phyloP scores from a whole-genome alignment of 441 rosid genomes.

The Capsella rubella region DNA sequence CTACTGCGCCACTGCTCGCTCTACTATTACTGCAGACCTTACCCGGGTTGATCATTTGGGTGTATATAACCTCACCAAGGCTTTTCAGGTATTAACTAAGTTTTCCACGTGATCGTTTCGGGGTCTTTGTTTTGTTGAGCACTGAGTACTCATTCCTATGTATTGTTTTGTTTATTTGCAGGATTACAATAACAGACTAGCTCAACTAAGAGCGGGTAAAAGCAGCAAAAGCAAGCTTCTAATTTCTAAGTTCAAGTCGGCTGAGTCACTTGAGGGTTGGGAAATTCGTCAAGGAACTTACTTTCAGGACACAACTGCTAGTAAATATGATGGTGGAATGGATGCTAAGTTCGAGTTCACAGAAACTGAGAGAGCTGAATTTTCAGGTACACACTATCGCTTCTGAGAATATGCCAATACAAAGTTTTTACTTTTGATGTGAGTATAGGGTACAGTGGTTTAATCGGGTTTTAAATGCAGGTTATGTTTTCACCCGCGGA shows the following conservation, averaged over 20 bases:
- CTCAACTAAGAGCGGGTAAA: conserved; percentile 88
- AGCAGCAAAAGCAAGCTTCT: conserved; percentile 98
- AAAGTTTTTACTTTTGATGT: neutral
- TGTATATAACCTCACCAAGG: conserved; percentile 89
- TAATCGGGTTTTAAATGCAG: conserved; percentile 47
- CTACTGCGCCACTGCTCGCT: conserved; percentile 95
- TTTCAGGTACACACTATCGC: conserved; percentile 63
- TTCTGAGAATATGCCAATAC: neutral
- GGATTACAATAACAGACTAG: conserved; percentile 88
- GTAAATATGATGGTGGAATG: conserved; percentile 93
- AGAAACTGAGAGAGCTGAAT: conserved; percentile 81
- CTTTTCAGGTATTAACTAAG: conserved; percentile 65
- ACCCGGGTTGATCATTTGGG: conserved; percentile 89
- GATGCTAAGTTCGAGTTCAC: conserved; percentile 91
- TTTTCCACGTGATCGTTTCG: neutral
- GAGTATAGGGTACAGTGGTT: conserved; percentile 34
- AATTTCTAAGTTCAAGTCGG: conserved; percentile 79
- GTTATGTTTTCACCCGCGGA: conserved; percentile 91
- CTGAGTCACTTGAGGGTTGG: conserved; percentile 79
- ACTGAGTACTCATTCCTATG: neutral
- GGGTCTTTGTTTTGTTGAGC: conserved; percentile 19
- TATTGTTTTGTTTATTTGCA: conserved; percentile 42
- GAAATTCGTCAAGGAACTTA: conserved; percentile 90
- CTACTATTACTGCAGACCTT: conserved; percentile 88
- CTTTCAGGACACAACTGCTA: conserved; percentile 80